These are phyloP conservation scores for Coniosporium uncinatum DNA, from an alignment of 2,329 filamentous ascomycete species.

Conservation along the genomic window DNA sequence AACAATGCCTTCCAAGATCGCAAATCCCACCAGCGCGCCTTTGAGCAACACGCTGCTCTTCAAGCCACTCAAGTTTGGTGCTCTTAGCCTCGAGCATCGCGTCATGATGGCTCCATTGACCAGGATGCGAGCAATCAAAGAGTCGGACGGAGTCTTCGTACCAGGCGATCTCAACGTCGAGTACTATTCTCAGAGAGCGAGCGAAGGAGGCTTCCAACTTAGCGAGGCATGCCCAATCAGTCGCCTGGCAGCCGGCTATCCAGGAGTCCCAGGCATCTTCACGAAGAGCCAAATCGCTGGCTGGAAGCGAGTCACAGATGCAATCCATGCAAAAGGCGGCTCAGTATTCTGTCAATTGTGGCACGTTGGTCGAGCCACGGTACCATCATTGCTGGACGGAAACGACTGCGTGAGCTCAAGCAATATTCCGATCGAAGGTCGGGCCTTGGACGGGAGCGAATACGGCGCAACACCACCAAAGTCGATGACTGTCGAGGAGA, in stretches of 20 bases:
- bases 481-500: conserved; percentile 30
- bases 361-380: conserved; percentile 51
- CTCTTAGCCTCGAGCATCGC: conserved; percentile 3
- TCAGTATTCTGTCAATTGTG: conserved; percentile 60
- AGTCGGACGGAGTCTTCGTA: conserved; percentile 28
- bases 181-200: conserved; percentile 21
- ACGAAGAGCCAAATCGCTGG: conserved; percentile 48
- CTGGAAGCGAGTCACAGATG: conserved; percentile 56
- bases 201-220: conserved; percentile 2
- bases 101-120: conserved; percentile 9
- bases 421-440: conserved; percentile 23
- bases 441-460: background rate
- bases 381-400: conserved; percentile 13
- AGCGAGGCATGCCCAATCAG: conserved; percentile 1
- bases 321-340: conserved; percentile 56
- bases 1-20: too few species aligned
- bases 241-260: conserved; percentile 37
- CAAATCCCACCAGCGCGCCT: too few species aligned
- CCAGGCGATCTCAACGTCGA: conserved; percentile 26
- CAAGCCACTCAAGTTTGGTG: background rate
- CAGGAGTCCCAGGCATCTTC: conserved; percentile 53
- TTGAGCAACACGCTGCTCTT: background rate
- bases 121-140: conserved; percentile 15
- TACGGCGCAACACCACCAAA: conserved; percentile 21
- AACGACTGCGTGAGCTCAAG: conserved; percentile 4